Evolutionary conservation across 1,284 basidiomycete species (phyloP), one percentile per base, ranked within the genome.

Genomic region (Inonotus obliquus): DNA sequence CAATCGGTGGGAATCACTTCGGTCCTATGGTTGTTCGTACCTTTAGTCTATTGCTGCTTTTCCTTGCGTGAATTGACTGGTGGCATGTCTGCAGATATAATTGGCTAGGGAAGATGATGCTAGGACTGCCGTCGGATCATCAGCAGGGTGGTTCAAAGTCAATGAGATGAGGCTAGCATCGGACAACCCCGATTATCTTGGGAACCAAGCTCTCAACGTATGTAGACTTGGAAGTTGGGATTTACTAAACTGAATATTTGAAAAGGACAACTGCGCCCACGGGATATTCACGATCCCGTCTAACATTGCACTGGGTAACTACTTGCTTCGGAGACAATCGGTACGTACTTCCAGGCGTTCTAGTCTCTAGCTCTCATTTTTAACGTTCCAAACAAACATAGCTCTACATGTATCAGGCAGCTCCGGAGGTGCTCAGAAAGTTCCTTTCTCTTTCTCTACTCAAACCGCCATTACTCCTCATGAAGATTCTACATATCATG

Each of bases 291-390:
- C 73, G 51, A 72, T 82, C 27, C 81, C 81, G 10, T 48, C 44
- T 2, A 72, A 74, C 56, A 76, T 82, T 62, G 76, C 76, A 4
- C 76, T 79, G 35, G 80, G 81, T 32, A 74, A 82, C 68, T 82
- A 81, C 68, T 73, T 82, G 49, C 71, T 83, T 57, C 79, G 80
- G 80, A 83, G 68, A 79, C 79, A 52, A 80, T 82, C 66, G 81
- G 77, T 77, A 53, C 54, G 74, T 68, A 14, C 37, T 14, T 23
- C 14, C 1, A 21, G 53, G 25, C 35, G 59, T 11, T 56, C 6
- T 9, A 2, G 14, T 1, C 47, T 21, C 29, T 52, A 4, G n/a
- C n/a, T n/a, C 21, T 37, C 54, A 11, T 51, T 27, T 32, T 9
- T 32, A 32, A 32, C 32, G 32, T 32, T n/a, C n/a, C n/a, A n/a